Evolutionary conservation across 208 protist species (phyloP).

Genomic region (Strigomonas culicis): DNA sequence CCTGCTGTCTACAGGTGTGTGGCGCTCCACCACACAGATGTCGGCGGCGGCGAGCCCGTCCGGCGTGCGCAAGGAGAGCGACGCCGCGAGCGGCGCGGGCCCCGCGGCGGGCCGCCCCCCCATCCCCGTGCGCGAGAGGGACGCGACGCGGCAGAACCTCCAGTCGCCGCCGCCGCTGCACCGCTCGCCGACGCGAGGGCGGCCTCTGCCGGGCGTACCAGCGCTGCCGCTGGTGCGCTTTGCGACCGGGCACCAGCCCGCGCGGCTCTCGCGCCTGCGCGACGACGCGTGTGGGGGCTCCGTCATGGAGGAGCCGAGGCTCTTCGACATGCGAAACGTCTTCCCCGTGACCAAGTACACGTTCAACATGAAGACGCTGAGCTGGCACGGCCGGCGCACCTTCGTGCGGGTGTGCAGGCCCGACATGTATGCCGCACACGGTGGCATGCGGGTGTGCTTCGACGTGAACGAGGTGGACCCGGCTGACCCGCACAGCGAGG

Average conservation of each 20-base stretch:
- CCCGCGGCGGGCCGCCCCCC: no score
- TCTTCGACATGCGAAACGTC: slow-evolving; percentile 24
- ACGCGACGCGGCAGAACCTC: no score
- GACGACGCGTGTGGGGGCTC: neutral
- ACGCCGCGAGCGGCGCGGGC: neutral
- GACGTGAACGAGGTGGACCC: slow-evolving; percentile 57
- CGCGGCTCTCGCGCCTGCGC: neutral
- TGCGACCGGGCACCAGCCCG: neutral
- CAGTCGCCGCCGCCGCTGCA: neutral
- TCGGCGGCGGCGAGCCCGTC: neutral
- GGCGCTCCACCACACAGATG: neutral
- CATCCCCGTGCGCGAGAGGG: no score
- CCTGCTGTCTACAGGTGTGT: no score
- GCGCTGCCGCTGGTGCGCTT: neutral
- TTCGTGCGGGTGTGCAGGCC: slow-evolving; percentile 46
- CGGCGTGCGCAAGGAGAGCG: neutral
- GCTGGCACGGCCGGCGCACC: slow-evolving; percentile 27
- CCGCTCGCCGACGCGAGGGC: neutral
- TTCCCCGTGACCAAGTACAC: slow-evolving; percentile 50
- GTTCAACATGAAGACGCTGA: slow-evolving; percentile 31
- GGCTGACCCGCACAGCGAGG: slow-evolving; percentile 28
- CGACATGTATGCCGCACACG: slow-evolving; percentile 35
- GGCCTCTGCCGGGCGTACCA: neutral
- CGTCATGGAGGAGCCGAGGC: slow-evolving; percentile 5
- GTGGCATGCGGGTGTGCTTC: slow-evolving; percentile 76